phyloP scores from a whole-genome alignment of 139 green algal genomes.

The Microglena sp. region DNA sequence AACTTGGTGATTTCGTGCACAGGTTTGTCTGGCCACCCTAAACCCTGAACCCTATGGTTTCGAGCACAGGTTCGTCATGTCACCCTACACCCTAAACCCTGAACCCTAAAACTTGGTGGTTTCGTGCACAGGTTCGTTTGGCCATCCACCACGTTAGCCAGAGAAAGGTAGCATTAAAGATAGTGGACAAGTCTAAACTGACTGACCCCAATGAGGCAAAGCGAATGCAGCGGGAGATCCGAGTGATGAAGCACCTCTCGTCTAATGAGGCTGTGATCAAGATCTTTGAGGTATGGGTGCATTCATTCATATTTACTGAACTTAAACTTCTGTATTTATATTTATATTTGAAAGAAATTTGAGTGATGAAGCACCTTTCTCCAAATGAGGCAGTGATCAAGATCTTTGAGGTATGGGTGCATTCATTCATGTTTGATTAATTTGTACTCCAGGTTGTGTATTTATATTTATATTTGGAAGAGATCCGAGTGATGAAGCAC shows the following conservation, averaged over 20 bases:
- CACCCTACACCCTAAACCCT: constrained; percentile 6
- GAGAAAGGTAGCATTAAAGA: constrained; percentile 70
- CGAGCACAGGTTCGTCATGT: no score
- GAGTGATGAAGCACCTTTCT: no score
- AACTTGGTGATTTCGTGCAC: no score
- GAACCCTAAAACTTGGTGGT: no score
- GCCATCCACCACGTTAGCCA: constrained; percentile 56
- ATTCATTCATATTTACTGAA: neutral
- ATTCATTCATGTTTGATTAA: no score
- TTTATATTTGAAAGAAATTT: neutral
- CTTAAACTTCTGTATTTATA: neutral
- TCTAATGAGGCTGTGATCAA: constrained; percentile 52
- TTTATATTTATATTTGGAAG: no score
- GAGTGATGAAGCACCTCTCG: constrained; percentile 71
- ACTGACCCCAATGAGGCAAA: constrained; percentile 44
- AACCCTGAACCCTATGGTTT: no score
- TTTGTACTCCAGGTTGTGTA: no score
- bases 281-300: constrained; percentile 19
- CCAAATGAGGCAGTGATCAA: no score
- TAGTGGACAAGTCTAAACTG: constrained; percentile 75
- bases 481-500: constrained; percentile 73
- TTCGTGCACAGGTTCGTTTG: constrained; percentile 44
- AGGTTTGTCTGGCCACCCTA: no score
- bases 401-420: no score
- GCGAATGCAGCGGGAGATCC: constrained; percentile 64